Percentiles rank a stretch among this genome's conserved stretches.
Conservation (phyloP, 139 green algal species). For the Volvox reticuliferus region DNA sequence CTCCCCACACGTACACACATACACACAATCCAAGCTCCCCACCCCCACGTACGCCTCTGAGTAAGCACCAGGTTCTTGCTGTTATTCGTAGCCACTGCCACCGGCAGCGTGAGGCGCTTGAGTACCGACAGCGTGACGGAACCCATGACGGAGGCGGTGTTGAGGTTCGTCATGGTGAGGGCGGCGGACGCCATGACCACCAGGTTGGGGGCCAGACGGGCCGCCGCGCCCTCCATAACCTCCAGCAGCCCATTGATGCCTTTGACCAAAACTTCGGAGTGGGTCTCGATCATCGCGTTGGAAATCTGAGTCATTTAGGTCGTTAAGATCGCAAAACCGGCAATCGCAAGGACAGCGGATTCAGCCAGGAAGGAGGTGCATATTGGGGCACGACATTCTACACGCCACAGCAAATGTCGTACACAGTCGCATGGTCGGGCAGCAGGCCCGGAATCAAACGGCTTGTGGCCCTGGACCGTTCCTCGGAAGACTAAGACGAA, state of each 20-base stretch:
- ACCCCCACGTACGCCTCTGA: constrained; percentile 16
- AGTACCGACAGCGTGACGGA: constrained; percentile 37
- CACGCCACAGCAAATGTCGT: too few species aligned
- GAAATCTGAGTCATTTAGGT: constrained; percentile 4
- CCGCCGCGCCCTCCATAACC: constrained; percentile 47
- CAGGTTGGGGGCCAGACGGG: constrained; percentile 19
- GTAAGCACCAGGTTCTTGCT: constrained; percentile 43
- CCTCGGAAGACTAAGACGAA: too few species aligned
- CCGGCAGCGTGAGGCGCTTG: constrained; percentile 39
- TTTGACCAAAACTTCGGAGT: constrained; percentile 50
- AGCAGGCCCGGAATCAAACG: too few species aligned
- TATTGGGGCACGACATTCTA: too few species aligned
- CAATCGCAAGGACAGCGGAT: too few species aligned
- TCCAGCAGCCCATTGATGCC: constrained; percentile 55
- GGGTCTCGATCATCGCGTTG: constrained; percentile 45
- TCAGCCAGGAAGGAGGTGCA: too few species aligned
- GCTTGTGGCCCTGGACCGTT: too few species aligned
- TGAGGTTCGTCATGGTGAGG: constrained; percentile 55
- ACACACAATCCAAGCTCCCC: too few species aligned
- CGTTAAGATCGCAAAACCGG: too few species aligned
- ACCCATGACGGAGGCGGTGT: constrained; percentile 45
- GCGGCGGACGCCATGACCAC: constrained; percentile 58
- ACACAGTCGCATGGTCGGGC: too few species aligned
- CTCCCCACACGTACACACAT: too few species aligned
- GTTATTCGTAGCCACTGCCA: constrained; percentile 55